Base-by-base conservation (phyloP, 768 basidiomycete genomes). In the Peribolospora kevripleyi region DNA sequence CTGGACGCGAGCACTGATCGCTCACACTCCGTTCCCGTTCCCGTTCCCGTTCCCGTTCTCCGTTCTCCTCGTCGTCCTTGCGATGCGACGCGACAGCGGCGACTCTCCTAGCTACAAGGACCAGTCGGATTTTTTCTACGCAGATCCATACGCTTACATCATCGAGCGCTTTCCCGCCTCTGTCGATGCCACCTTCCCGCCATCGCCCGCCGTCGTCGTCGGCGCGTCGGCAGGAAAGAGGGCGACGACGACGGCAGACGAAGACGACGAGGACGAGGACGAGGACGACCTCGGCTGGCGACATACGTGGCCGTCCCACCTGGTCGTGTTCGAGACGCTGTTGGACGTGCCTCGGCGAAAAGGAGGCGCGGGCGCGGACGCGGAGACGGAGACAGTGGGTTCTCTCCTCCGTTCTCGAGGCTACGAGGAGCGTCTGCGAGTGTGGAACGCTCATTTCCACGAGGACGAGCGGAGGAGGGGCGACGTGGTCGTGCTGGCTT, bases 241-340 rank as follows among this genome's bases (percentile, higher is more conserved):
- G 25, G 25, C 25, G 25, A 25, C 25, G 58, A 58, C 7, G 49
- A 54, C 43, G 54, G 56, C 8, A 58, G 61, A 2, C 54, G 25
- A 25, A 25, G 25, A 58, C 25, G 54, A 47, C 39, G 37, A 25
- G 9, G 41, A 47, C 37, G 54, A 40, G 3, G 36, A 42, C 3
- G 10, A 36, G 3, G 47, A 46, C 48, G 56, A 60, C 42, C 56
- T 25, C 41, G 50, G 64, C 0, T 84, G 83, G 78, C 63, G 54
- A 54, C 82, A 88, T 58, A 70, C 76, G 57, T 88, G 84, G 83
- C 87, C 91, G 0, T 74, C 72, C 48, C 77, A 87, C 66, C 61
- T 97, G 11, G 75, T 86, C 3, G 70, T 88, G 53, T 97, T 97
- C 63, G 85, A 84, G 4, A 73, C 73, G n/a, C 68, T 97, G 48